Percentiles rank a stretch among this genome's conserved stretches.
Conservation (phyloP, 495 filamentous ascomycete genomes). For the Aspergillus indologenus region DNA sequence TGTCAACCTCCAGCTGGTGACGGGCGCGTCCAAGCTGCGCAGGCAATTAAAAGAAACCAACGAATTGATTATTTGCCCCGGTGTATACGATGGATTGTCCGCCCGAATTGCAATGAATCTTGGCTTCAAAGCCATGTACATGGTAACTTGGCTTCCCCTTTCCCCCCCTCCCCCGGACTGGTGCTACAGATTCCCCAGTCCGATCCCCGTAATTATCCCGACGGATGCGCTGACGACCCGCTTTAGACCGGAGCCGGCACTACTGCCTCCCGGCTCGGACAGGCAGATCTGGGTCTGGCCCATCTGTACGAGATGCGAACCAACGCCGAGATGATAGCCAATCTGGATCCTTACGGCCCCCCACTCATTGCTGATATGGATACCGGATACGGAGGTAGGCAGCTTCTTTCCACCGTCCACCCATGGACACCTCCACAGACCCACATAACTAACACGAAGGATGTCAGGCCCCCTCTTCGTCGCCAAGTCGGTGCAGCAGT, state of each 20-base stretch:
- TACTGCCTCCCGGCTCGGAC: slow-evolving; percentile 58
- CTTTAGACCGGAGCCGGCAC: slow-evolving; percentile 66
- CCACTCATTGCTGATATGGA: slow-evolving; percentile 73
- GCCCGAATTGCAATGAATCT: slow-evolving; percentile 60
- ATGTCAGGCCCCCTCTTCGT: slow-evolving; percentile 61
- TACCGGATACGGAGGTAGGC: slow-evolving; percentile 58
- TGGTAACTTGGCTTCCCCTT: slow-evolving; percentile 47
- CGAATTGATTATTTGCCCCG: slow-evolving; percentile 55
- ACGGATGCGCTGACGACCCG: background rate
- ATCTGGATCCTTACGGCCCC: slow-evolving; percentile 52
- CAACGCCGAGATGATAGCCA: slow-evolving; percentile 65
- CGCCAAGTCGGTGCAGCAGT: slow-evolving; percentile 59
- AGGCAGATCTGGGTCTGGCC: slow-evolving; percentile 64
- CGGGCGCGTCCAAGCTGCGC: slow-evolving; percentile 47
- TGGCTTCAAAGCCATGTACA: slow-evolving; percentile 63
- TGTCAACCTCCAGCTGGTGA: slow-evolving; percentile 32
- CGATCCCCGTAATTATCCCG: background rate
- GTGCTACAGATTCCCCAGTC: background rate
- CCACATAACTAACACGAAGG: background rate
- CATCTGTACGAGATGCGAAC: slow-evolving; percentile 62
- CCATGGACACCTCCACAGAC: too few relatives aligned
- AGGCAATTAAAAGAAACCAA: slow-evolving; percentile 40
- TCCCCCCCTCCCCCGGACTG: background rate
- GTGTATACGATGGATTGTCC: slow-evolving; percentile 67
- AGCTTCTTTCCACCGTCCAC: background rate